phyloP scores from a whole-genome alignment of 2,329 filamentous ascomycete species.

The Ophiosphaerella narmari region DNA sequence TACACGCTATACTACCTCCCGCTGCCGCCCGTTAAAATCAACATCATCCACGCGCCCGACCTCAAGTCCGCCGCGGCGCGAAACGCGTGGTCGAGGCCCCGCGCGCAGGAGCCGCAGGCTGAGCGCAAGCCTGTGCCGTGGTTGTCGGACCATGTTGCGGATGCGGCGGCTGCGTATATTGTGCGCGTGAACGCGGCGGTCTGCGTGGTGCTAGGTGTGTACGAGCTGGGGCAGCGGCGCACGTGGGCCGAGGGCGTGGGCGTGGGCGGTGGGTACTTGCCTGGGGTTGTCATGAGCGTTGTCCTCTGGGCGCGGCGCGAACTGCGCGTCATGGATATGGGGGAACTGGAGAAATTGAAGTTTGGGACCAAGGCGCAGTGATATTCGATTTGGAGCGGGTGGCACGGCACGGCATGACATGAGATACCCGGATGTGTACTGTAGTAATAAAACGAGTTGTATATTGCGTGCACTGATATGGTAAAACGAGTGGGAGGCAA shows the following conservation, averaged over 20 bases:
- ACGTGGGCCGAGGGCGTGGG: conserved; percentile 33
- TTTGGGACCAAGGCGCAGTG: conserved; percentile 45
- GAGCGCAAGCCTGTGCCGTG: conserved; percentile 26
- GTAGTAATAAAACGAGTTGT: no score
- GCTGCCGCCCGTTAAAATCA: conserved; percentile 54
- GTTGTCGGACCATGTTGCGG: conserved; percentile 28
- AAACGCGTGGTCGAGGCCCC: conserved; percentile 1
- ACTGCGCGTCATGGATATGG: conserved; percentile 71
- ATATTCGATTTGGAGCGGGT: not conserved
- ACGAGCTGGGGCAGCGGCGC: conserved; percentile 34
- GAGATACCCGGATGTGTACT: no score
- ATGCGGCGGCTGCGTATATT: conserved; percentile 63
- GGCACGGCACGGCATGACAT: no score
- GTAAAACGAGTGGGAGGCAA: no score
- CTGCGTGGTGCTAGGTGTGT: conserved; percentile 55
- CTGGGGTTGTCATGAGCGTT: conserved; percentile 62
- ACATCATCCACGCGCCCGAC: conserved; percentile 10
- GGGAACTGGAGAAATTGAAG: conserved; percentile 62
- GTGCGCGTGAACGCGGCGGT: conserved; percentile 65
- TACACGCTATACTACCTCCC: conserved; percentile 65
- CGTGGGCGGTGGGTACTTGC: conserved; percentile 47
- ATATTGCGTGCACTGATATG: no score
- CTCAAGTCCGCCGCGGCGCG: conserved; percentile 8
- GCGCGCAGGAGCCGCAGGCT: not conserved
- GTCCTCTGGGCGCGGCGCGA: conserved; percentile 66